Conservation (phyloP, 2,329 filamentous ascomycete species). For the Epichloe amarillans region DNA sequence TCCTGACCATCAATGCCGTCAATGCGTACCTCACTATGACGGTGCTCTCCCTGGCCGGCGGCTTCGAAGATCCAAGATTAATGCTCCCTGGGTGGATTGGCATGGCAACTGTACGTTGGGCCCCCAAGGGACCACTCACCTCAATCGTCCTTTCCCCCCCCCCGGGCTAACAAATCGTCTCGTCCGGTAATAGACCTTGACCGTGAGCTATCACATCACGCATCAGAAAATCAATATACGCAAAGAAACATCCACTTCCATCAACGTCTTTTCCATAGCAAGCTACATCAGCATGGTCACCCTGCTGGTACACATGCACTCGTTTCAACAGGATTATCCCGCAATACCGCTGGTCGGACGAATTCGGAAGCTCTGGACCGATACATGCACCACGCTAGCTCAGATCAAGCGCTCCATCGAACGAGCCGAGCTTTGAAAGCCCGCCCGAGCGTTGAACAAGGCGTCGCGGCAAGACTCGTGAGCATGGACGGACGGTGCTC, state of each 20-base stretch:
- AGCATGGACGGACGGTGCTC: background rate
- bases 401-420: conserved; percentile 19
- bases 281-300: conserved; percentile 65
- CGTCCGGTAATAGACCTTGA: conserved; percentile 44
- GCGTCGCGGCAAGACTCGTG: too few species aligned
- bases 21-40: conserved; percentile 65
- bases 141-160: too few species aligned
- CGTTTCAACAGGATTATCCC: conserved; percentile 46
- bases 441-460: too few species aligned
- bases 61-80: conserved; percentile 55
- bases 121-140: background rate
- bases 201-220: conserved; percentile 61
- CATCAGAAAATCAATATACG: conserved; percentile 69
- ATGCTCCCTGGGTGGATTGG: conserved; percentile 66
- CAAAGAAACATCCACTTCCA: conserved; percentile 65
- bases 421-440: conserved; percentile 16
- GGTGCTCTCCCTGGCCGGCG: conserved; percentile 56
- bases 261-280: conserved; percentile 63
- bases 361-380: conserved; percentile 19
- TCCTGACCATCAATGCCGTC: conserved; percentile 59
- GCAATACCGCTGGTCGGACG: conserved; percentile 43
- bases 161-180: background rate
- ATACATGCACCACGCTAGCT: conserved; percentile 17
- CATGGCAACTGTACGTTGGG: conserved; percentile 51
- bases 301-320: conserved; percentile 53